Conservation (phyloP, 2,329 filamentous ascomycete genomes). For the Phyllosticta capitalensis region DNA sequence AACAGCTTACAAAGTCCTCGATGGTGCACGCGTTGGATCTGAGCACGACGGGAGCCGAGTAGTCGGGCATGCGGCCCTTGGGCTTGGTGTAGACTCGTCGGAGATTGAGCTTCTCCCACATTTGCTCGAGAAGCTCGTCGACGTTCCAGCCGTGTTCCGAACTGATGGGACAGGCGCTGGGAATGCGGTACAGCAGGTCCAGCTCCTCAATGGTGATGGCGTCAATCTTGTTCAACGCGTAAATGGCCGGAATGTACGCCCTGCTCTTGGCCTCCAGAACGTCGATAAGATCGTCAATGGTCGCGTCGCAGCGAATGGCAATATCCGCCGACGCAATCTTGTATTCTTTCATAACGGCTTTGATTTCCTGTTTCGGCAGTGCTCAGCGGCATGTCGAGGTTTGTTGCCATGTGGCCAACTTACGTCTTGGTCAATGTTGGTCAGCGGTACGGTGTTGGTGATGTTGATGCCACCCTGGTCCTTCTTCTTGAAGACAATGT, state of each 20-base stretch:
- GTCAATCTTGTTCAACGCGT: conserved; percentile 98
- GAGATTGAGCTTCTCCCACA: conserved; percentile 96
- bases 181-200: conserved; percentile 90
- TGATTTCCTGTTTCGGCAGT: conserved; percentile 59
- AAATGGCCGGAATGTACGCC: conserved; percentile 97
- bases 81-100: conserved; percentile 96
- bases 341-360: conserved; percentile 95
- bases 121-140: conserved; percentile 90
- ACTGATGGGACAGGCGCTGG: conserved; percentile 93
- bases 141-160: conserved; percentile 94
- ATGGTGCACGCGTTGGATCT: conserved; percentile 75
- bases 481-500: conserved; percentile 99
- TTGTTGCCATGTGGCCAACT: background rate
- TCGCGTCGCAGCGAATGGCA: conserved; percentile 94
- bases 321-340: conserved; percentile 95
- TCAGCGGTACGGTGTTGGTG: conserved; percentile 84
- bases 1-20: conserved; percentile 81
- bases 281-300: conserved; percentile 94
- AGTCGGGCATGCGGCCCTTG: conserved; percentile 90
- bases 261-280: conserved; percentile 87
- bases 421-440: conserved; percentile 79
- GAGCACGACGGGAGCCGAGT: conserved; percentile 82
- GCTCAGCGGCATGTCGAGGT: background rate
- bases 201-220: conserved; percentile 96
- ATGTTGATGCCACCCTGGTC: conserved; percentile 96